Conservation (phyloP, 495 filamentous ascomycete species). For the Aspergillus ellipticus region DNA sequence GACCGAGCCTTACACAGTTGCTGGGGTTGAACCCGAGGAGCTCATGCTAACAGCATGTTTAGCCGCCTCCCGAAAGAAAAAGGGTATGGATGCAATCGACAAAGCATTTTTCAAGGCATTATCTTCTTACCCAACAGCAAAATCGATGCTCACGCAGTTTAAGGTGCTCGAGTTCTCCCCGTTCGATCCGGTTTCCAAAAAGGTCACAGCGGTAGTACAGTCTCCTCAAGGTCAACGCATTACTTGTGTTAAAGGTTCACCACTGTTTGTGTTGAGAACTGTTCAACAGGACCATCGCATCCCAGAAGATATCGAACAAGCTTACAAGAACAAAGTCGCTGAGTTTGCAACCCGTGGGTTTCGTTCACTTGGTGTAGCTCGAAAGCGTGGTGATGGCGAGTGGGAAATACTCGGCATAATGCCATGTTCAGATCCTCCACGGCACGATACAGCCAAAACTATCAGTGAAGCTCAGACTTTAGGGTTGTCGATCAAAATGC, state of each 20-base stretch:
- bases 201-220: slow-evolving; percentile 79
- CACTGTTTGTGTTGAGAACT: slow-evolving; percentile 76
- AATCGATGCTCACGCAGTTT: slow-evolving; percentile 70
- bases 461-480: slow-evolving; percentile 85
- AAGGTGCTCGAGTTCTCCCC: slow-evolving; percentile 76
- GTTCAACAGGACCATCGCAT: slow-evolving; percentile 78
- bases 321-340: slow-evolving; percentile 84
- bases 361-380: slow-evolving; percentile 87
- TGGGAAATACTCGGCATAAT: slow-evolving; percentile 95
- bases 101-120: slow-evolving; percentile 87
- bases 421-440: slow-evolving; percentile 88
- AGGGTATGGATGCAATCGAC: slow-evolving; percentile 93
- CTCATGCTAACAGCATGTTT: slow-evolving; percentile 90
- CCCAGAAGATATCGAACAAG: slow-evolving; percentile 65
- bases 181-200: slow-evolving; percentile 94
- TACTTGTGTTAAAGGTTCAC: slow-evolving; percentile 87
- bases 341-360: slow-evolving; percentile 91
- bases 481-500: slow-evolving; percentile 91
- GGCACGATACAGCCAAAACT: slow-evolving; percentile 85
- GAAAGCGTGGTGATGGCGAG: slow-evolving; percentile 67
- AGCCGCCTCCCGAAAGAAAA: slow-evolving; percentile 89
- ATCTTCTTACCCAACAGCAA: slow-evolving; percentile 73
- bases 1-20: slow-evolving; percentile 75
- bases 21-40: slow-evolving; percentile 74
- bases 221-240: slow-evolving; percentile 76